Conservation (phyloP, 176 grass and related monocot genomes). For the Otatea glauca region DNA sequence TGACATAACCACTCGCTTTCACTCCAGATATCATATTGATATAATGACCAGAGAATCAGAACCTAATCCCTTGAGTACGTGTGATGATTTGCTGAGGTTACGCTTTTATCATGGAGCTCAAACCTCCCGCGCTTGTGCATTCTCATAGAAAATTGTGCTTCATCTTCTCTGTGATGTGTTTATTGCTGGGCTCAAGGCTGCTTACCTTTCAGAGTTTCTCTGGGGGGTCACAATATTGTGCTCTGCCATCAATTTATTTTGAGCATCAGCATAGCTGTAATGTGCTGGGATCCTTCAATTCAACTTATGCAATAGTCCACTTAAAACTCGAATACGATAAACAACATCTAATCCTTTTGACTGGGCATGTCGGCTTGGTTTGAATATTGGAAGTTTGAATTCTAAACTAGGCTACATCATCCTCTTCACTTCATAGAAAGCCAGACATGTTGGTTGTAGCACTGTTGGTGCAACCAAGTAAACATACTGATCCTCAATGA, state of each 20-base stretch:
- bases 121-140: not conserved
- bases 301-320: not conserved
- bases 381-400: not conserved
- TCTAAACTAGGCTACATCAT: not conserved
- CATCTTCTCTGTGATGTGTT: not conserved
- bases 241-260: not conserved
- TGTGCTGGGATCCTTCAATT: not conserved
- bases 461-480: not conserved
- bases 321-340: constrained; percentile 10
- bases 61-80: not conserved
- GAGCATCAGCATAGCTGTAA: not conserved
- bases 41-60: not conserved
- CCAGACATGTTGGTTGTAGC: not conserved
- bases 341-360: not conserved
- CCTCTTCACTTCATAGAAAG: not conserved
- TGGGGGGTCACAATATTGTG: not conserved
- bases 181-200: not conserved
- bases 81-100: not conserved
- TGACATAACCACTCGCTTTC: not conserved
- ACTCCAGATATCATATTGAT: not conserved
- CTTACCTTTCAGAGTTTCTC: not conserved
- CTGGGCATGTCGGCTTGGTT: not conserved
- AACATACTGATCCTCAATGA: not conserved
- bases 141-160: not conserved
- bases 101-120: not conserved